phyloP scores from a whole-genome alignment of 257 asterid genomes.

The Salvia rosmarinus region DNA sequence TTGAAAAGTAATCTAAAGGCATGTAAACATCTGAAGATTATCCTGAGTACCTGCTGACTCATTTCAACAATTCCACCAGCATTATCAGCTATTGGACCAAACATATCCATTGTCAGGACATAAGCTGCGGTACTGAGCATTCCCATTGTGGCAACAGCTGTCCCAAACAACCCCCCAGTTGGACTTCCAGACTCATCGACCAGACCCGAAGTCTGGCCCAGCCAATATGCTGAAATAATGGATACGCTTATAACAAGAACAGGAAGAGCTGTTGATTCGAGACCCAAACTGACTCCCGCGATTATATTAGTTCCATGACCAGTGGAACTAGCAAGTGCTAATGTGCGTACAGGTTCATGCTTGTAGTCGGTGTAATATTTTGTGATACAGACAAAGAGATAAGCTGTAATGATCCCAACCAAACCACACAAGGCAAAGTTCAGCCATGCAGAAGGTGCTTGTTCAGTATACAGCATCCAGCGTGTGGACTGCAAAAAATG shows the following conservation, averaged over 20 bases:
- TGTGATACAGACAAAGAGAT: constrained; percentile 84
- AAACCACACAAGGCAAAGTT: constrained; percentile 94
- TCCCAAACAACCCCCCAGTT: constrained; percentile 98
- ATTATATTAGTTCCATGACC: constrained; percentile 99
- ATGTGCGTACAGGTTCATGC: constrained; percentile 91
- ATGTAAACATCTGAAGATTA: constrained; percentile 26
- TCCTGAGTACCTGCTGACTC: constrained; percentile 90
- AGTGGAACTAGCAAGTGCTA: constrained; percentile 91
- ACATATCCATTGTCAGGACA: constrained; percentile 99
- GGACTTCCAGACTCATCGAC: constrained; percentile 92
- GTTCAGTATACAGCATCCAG: constrained; percentile 97
- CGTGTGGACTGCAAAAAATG: constrained; percentile 82
- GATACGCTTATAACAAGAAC: constrained; percentile 86
- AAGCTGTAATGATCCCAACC: constrained; percentile 95
- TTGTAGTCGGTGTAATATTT: constrained; percentile 96
- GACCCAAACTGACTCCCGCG: constrained; percentile 98
- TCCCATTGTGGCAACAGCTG: constrained; percentile 99
- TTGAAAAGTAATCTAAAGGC: not conserved
- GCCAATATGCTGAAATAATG: constrained; percentile 90
- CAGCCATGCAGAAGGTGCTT: constrained; percentile 98
- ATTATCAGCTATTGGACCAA: constrained; percentile 99
- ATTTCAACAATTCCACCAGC: constrained; percentile 99
- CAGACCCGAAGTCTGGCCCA: constrained; percentile 95
- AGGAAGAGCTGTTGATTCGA: constrained; percentile 99
- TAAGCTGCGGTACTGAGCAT: constrained; percentile 99